A percentile compares a stretch with the other conserved stretches of the same genome.
phyloP scores from a whole-genome alignment of 2,329 filamentous ascomycete genomes.

The Fusarium sp. region DNA sequence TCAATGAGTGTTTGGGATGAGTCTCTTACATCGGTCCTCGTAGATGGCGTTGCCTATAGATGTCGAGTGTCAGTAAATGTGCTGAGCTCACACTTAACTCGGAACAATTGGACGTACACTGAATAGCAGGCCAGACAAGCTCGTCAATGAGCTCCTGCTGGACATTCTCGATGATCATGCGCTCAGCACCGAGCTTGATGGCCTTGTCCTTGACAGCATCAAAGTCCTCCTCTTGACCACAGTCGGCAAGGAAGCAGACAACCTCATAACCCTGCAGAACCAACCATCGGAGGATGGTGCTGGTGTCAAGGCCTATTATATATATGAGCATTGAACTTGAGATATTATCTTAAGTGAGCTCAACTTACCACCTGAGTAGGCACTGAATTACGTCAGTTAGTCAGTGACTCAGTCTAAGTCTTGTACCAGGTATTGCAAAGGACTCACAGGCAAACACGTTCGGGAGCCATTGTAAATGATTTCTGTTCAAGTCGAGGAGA shows the following conservation, averaged over 20 bases:
- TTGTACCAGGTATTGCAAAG: not conserved
- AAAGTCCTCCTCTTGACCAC: slow-evolving; percentile 78
- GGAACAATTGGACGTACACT: slow-evolving; percentile 58
- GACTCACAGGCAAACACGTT: slow-evolving; percentile 44
- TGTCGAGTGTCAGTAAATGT: not conserved
- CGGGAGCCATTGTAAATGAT: slow-evolving; percentile 33
- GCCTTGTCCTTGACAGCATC: slow-evolving; percentile 78
- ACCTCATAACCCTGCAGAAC: slow-evolving; percentile 27
- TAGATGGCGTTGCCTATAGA: slow-evolving; percentile 23
- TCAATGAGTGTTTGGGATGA: not conserved
- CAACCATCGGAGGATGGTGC: slow-evolving; percentile 35
- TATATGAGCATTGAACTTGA: slow-evolving; percentile 9
- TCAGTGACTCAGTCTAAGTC: slow-evolving; percentile 13
- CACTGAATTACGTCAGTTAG: slow-evolving; percentile 31
- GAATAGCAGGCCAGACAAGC: slow-evolving; percentile 80
- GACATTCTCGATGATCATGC: slow-evolving; percentile 70
- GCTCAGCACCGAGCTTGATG: slow-evolving; percentile 47
- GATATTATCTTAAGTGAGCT: slow-evolving; percentile 2
- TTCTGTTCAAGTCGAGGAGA: not conserved
- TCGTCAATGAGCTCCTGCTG: slow-evolving; percentile 80
- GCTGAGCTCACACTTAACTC: not conserved
- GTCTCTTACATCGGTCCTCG: slow-evolving; percentile 53
- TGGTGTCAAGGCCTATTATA: slow-evolving; percentile 37
- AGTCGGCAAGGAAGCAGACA: slow-evolving; percentile 68
- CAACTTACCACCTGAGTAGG: slow-evolving; percentile 43